phyloP scores from a whole-genome alignment of 257 asterid genomes.

The Solanum phureja region DNA sequence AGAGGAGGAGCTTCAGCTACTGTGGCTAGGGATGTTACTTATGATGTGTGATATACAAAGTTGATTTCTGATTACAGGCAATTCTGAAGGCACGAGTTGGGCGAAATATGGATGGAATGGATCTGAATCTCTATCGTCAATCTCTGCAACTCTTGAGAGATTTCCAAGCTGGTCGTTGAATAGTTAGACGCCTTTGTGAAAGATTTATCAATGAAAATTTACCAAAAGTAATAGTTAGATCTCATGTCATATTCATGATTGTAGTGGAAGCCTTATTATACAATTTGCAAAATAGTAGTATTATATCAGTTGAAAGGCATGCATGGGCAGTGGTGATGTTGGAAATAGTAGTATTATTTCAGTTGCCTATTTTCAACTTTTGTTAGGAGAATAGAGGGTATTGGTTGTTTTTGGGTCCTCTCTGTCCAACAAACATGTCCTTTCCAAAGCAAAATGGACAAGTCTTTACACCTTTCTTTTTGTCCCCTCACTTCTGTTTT shows the following conservation, averaged over 20 bases:
- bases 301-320: neutral
- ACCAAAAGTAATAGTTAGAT: neutral
- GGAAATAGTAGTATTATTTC: neutral
- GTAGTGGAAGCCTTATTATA: neutral
- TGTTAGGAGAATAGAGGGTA: neutral
- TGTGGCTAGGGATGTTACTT: neutral
- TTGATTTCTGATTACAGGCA: slow-evolving; percentile 36
- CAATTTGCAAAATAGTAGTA: neutral
- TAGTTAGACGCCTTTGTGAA: slow-evolving; percentile 10
- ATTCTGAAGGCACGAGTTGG: slow-evolving; percentile 84
- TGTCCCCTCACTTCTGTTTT: neutral
- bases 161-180: slow-evolving; percentile 51
- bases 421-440: neutral
- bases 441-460: neutral
- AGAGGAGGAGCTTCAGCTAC: neutral
- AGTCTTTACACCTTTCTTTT: neutral
- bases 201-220: neutral
- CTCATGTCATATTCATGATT: neutral
- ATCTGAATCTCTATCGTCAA: slow-evolving; percentile 71
- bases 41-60: neutral
- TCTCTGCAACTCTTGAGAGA: slow-evolving; percentile 61
- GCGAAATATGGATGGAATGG: slow-evolving; percentile 88
- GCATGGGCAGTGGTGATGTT: neutral
- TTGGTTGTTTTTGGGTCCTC: neutral
- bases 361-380: neutral